These are phyloP conservation scores for Trichothecium sympodiale DNA, from an alignment of 2,329 filamentous ascomycete genomes.

Conservation along the genomic window DNA sequence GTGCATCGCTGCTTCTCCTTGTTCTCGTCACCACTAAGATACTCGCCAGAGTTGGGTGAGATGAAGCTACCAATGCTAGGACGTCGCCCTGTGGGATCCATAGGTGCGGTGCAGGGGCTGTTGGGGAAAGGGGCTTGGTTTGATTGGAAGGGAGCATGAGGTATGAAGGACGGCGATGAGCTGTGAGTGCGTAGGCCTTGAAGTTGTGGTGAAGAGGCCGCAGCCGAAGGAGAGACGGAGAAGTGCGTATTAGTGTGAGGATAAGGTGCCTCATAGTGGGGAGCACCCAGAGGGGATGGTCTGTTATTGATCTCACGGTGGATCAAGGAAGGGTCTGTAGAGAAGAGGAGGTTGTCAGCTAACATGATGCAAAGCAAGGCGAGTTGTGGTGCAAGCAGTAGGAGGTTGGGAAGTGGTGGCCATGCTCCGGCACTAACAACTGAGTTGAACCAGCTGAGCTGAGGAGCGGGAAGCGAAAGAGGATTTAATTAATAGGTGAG, in stretches of 20 bases:
- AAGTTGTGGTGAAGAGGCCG: conserved; percentile 38
- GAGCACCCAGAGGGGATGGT: conserved; percentile 17
- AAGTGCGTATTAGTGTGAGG: conserved; percentile 36
- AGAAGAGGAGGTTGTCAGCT: conserved; percentile 22
- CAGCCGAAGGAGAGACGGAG: conserved; percentile 54
- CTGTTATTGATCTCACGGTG: conserved; percentile 34
- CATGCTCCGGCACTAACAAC: background rate
- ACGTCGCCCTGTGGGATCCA: conserved; percentile 39
- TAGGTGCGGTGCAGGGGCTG: conserved; percentile 39
- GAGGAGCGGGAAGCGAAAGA: background rate
- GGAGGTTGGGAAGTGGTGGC: conserved; percentile 3
- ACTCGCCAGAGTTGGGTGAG: conserved; percentile 49
- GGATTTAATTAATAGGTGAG: background rate
- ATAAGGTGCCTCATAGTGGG: conserved; percentile 31
- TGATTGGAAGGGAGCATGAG: conserved; percentile 32
- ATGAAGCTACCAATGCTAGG: conserved; percentile 60
- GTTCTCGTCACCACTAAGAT: conserved; percentile 48
- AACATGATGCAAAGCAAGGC: conserved; percentile 6
- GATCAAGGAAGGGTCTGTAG: conserved; percentile 44
- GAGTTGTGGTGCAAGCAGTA: conserved; percentile 6
- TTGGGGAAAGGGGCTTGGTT: conserved; percentile 31
- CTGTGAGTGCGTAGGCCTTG: conserved; percentile 40
- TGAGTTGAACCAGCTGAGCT: background rate
- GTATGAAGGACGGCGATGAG: conserved; percentile 53
- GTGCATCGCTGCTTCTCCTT: conserved; percentile 54